Evolutionary conservation across 305 asterid species (phyloP).

Genomic region (Salvia sclarea): DNA sequence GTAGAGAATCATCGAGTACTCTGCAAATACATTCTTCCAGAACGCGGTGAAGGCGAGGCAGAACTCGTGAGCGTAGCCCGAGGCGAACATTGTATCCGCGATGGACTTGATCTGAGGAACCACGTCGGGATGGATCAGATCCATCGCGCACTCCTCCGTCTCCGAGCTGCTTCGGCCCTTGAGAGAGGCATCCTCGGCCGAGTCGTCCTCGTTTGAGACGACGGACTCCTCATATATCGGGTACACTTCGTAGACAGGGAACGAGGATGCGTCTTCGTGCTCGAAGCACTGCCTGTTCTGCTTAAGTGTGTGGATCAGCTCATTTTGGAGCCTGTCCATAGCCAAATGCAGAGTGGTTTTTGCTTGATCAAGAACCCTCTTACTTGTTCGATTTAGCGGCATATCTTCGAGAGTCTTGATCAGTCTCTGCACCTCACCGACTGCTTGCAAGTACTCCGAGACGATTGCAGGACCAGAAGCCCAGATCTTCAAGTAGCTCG

Average conservation of each 20-base stretch:
- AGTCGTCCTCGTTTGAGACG: conserved; percentile 50
- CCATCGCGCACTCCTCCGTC: conserved; percentile 46
- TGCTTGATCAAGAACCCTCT: conserved; percentile 44
- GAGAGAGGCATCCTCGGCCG: conserved; percentile 36
- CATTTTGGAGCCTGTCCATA: conserved; percentile 62
- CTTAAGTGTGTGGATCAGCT: conserved; percentile 47
- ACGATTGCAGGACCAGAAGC: conserved; percentile 40
- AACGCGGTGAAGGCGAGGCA: conserved; percentile 48
- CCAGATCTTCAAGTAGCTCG: conserved; percentile 50
- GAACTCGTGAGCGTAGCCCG: conserved; percentile 57
- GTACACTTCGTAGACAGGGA: conserved; percentile 34
- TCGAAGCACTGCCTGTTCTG: conserved; percentile 50
- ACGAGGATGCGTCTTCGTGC: conserved; percentile 22
- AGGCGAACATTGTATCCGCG: conserved; percentile 54
- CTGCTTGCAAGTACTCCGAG: conserved; percentile 50
- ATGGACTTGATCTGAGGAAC: conserved; percentile 57
- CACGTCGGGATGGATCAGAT: conserved; percentile 58
- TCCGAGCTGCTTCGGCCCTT: conserved; percentile 47
- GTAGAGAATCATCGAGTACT: conserved; percentile 44
- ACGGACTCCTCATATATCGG: conserved; percentile 44
- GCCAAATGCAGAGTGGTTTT: conserved; percentile 49
- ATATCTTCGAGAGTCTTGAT: conserved; percentile 30
- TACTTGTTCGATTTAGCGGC: conserved; percentile 27
- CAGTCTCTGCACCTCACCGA: conserved; percentile 50
- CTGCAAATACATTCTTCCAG: conserved; percentile 52